phyloP scores from a whole-genome alignment of 2,329 filamentous ascomycete genomes.

The Biscogniauxia mediterranea region DNA sequence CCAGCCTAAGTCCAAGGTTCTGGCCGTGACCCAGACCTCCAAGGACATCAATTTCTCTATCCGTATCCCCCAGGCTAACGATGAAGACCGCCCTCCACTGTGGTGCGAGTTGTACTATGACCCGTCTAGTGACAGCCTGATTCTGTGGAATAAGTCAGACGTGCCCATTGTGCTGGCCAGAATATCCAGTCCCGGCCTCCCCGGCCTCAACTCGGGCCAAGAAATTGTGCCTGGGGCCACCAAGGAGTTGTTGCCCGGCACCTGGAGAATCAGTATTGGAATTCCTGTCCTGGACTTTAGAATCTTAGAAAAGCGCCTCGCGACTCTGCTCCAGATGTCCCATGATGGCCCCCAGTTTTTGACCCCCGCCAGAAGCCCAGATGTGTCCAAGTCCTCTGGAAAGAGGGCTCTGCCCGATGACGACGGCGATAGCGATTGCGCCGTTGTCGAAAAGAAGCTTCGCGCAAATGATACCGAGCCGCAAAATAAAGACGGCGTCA shows the following conservation, averaged over 20 bases:
- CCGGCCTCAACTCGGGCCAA: slow-evolving; percentile 41
- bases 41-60: slow-evolving; percentile 61
- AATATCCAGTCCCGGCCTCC: slow-evolving; percentile 42
- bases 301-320: slow-evolving; percentile 54
- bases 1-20: slow-evolving; percentile 53
- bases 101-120: slow-evolving; percentile 62
- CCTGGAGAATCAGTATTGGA: slow-evolving; percentile 54
- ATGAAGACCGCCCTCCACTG: slow-evolving; percentile 46
- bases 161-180: slow-evolving; percentile 50
- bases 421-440: slow-evolving; percentile 35
- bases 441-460: slow-evolving; percentile 41
- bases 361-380: slow-evolving; percentile 26
- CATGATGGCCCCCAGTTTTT: slow-evolving; percentile 32
- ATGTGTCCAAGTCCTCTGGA: slow-evolving; percentile 43
- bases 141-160: slow-evolving; percentile 55
- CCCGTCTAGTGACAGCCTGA: slow-evolving; percentile 56
- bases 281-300: slow-evolving; percentile 56
- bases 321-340: slow-evolving; percentile 36
- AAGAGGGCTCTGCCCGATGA: slow-evolving; percentile 51
- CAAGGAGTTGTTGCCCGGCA: slow-evolving; percentile 51
- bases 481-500: slow-evolving; percentile 47
- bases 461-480: slow-evolving; percentile 32
- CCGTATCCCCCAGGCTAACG: slow-evolving; percentile 48
- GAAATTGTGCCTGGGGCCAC: slow-evolving; percentile 44
- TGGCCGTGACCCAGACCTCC: slow-evolving; percentile 59